Conservation (phyloP, 352 stramenopile genomes). For the Phytophthora hybrid region DNA sequence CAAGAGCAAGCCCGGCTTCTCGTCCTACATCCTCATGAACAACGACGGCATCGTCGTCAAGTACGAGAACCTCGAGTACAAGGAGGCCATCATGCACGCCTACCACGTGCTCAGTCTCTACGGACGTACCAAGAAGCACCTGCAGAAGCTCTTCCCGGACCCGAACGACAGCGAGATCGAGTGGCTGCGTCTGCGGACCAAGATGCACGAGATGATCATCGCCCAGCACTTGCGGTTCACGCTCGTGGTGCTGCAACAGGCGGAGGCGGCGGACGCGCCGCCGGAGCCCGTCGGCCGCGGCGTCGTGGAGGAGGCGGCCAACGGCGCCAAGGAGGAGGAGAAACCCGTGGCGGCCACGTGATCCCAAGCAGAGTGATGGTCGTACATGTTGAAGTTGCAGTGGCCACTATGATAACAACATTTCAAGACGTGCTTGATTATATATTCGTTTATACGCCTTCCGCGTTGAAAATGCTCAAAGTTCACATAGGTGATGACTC, state of each 20-base stretch:
- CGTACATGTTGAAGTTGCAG: conserved; percentile 29
- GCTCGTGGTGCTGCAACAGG: conserved; percentile 86
- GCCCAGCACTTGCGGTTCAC: conserved; percentile 90
- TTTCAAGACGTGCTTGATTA: background rate
- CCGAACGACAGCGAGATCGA: conserved; percentile 90
- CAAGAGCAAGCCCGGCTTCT: conserved; percentile 92
- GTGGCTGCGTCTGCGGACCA: conserved; percentile 90
- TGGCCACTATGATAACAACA: background rate
- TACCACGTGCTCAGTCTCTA: conserved; percentile 93
- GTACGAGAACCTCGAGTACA: conserved; percentile 93
- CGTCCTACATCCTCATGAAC: conserved; percentile 93
- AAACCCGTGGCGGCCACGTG: conserved; percentile 51
- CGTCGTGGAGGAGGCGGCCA: conserved; percentile 45
- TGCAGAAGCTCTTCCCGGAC: conserved; percentile 89
- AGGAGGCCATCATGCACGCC: conserved; percentile 91
- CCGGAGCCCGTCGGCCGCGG: conserved; percentile 35
- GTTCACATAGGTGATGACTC: background rate
- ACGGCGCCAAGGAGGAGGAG: conserved; percentile 54
- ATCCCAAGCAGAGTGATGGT: conserved; percentile 27
- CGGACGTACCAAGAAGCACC: conserved; percentile 83
- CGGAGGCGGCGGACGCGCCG: conserved; percentile 42
- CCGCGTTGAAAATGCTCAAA: background rate
- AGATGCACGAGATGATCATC: conserved; percentile 94
- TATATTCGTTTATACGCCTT: conserved; percentile 5
- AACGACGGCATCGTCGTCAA: conserved; percentile 95